A percentile compares a stretch with the other conserved stretches of the same genome.
phyloP scores from a whole-genome alignment of 257 asterid genomes.

The Galeopsis tetrahit region DNA sequence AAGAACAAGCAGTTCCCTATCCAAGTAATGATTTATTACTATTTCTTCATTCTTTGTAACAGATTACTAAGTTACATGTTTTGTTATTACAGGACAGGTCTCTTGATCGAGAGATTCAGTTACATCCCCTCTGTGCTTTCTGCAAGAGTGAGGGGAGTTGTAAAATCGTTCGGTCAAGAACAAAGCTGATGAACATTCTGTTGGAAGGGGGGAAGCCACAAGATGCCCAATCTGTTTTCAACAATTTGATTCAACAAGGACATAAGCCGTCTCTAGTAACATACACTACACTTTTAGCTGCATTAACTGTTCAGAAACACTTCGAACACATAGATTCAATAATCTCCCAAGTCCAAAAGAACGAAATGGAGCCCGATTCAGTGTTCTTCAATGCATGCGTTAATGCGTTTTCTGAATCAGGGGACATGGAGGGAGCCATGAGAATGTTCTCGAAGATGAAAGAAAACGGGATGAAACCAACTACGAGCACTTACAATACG shows the following conservation, averaged over 20 bases:
- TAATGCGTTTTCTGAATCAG: constrained; percentile 74
- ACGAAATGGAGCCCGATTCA: constrained; percentile 58
- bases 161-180: constrained; percentile 53
- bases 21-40: constrained; percentile 30
- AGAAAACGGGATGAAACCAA: constrained; percentile 59
- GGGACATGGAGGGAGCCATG: constrained; percentile 77
- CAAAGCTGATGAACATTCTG: constrained; percentile 66
- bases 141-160: constrained; percentile 61
- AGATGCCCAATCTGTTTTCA: constrained; percentile 56
- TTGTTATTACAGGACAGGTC: constrained; percentile 43
- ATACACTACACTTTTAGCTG: constrained; percentile 72
- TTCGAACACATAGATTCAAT: constrained; percentile 54
- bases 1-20: constrained; percentile 29
- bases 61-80: background rate
- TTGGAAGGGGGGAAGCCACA: constrained; percentile 56
- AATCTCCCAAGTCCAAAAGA: constrained; percentile 53
- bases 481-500: constrained; percentile 66
- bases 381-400: constrained; percentile 70
- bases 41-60: constrained; percentile 12
- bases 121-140: constrained; percentile 47
- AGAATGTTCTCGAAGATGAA: constrained; percentile 59
- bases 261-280: constrained; percentile 77
- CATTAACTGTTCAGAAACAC: constrained; percentile 65
- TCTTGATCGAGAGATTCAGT: constrained; percentile 43
- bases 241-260: constrained; percentile 57